Evolutionary conservation across 2,329 filamentous ascomycete species (phyloP).

Genomic region (Venturiaceae sp.): DNA sequence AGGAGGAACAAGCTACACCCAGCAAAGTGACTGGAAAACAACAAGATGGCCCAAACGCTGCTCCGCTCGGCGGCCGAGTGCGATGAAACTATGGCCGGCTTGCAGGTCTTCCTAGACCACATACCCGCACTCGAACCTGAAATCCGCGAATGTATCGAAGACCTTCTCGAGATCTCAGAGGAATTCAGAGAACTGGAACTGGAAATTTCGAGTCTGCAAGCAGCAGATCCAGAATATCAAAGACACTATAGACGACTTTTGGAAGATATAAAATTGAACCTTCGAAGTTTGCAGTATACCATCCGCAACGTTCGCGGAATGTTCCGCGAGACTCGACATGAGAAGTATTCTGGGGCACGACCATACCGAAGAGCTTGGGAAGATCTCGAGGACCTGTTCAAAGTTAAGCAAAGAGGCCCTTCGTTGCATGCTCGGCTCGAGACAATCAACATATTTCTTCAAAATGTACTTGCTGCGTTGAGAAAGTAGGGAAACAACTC

Average conservation of each 20-base stretch:
- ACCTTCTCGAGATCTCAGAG: constrained; percentile 45
- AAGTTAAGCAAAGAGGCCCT: constrained; percentile 32
- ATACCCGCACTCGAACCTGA: constrained; percentile 41
- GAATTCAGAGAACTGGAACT: constrained; percentile 37
- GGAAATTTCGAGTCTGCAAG: not conserved
- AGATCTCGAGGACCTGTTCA: constrained; percentile 36
- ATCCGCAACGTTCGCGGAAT: constrained; percentile 17
- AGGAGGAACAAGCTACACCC: not conserved
- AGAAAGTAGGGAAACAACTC: constrained; percentile 30
- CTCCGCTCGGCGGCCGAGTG: constrained; percentile 35
- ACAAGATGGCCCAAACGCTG: constrained; percentile 13
- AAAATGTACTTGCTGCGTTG: constrained; percentile 31
- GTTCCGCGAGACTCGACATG: constrained; percentile 29
- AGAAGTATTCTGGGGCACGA: constrained; percentile 24
- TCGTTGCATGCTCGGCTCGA: constrained; percentile 37
- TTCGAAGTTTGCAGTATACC: constrained; percentile 9
- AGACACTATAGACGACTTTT: not conserved
- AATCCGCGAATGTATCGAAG: constrained; percentile 43
- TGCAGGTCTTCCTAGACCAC: constrained; percentile 39
- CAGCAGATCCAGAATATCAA: constrained; percentile 2
- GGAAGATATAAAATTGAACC: constrained; percentile 7
- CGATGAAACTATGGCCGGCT: constrained; percentile 42
- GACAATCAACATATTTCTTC: constrained; percentile 40
- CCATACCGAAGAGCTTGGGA: constrained; percentile 42
- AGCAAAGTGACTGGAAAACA: not conserved